Base-by-base conservation (phyloP, 805 yeast species). In the Maudiozyma serrabonitensis region DNA sequence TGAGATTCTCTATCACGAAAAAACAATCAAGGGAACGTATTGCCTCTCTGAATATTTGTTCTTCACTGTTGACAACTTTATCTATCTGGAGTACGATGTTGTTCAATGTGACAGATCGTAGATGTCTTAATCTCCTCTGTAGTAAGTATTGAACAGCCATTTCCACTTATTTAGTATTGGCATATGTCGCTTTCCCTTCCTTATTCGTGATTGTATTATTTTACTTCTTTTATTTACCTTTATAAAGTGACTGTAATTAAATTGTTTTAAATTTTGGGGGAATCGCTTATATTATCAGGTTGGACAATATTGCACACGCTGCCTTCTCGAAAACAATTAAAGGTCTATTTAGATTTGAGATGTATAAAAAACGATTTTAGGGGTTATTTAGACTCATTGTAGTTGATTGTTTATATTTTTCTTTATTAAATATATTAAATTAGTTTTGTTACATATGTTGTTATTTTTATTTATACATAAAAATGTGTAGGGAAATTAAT, bases 71-170 rank as follows among this genome's bases (percentile, higher is more conserved):
- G 21, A 13, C 23, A 7, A 44, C 11, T 21, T 43, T 19, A 9
- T 48, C 37, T 13, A 49, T 34, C 15, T 39, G 45, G 3, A 58
- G 44, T 1, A 54, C 50, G 15, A 57, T 47, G 39, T 60, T 64
- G 21, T 48, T 41, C 4, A 64, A 45, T 16, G 52, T 50, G 28
- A 64, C 52, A 15, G 62, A 57, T 38, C 55, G 56, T 12, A 64
- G 46, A 53, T 63, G 67, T 47, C 68, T 57, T 39, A 62, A 48
- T 43, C 61, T 55, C 26, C 57, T 51, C 41, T 50, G 50, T 42
- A 55, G 41, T 39, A 61, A 39, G 46, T 48, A 56, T 12, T 45
- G 48, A 16, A 46, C 40, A 1, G 34, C 18, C 58, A 58, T 55
- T 21, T 11, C 6, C 15, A 18, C 40, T 37, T n/a, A 18, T 15